phyloP scores from a whole-genome alignment of 176 grass and related monocot species.

The Avena sativa region DNA sequence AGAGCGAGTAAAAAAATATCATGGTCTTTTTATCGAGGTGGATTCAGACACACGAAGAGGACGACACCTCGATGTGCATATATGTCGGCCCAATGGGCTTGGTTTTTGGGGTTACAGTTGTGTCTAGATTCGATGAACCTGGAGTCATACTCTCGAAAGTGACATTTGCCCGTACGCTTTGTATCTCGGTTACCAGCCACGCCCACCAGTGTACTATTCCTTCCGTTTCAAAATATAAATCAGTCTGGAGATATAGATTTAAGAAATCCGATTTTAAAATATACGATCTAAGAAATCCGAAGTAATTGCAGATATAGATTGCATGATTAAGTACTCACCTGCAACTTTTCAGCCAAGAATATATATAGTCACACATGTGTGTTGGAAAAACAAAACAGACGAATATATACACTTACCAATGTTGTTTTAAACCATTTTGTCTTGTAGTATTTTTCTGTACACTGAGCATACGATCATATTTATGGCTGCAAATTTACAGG shows the following conservation, averaged over 20 bases:
- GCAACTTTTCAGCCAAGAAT: background rate
- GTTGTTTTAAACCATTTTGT: background rate
- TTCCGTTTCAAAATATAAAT: no score
- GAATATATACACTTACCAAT: no score
- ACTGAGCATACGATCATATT: background rate
- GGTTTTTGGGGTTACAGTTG: background rate
- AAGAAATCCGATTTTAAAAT: no score
- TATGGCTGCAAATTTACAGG: background rate
- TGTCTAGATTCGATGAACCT: constrained; percentile 24
- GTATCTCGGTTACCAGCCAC: no score
- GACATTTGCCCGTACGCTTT: background rate
- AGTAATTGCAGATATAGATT: background rate
- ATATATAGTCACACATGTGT: no score
- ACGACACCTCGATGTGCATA: background rate
- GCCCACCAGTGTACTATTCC: no score
- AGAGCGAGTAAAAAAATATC: background rate
- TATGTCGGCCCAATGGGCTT: background rate
- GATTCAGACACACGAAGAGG: background rate
- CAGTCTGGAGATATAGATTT: no score
- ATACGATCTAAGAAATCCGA: no score
- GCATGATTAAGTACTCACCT: background rate
- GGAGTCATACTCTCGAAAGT: background rate
- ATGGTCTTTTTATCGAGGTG: background rate
- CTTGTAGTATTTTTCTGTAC: background rate
- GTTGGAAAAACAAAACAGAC: no score